These are phyloP conservation scores for Daedaleopsis nitida DNA, from an alignment of 768 basidiomycete species.

Conservation along the genomic window DNA sequence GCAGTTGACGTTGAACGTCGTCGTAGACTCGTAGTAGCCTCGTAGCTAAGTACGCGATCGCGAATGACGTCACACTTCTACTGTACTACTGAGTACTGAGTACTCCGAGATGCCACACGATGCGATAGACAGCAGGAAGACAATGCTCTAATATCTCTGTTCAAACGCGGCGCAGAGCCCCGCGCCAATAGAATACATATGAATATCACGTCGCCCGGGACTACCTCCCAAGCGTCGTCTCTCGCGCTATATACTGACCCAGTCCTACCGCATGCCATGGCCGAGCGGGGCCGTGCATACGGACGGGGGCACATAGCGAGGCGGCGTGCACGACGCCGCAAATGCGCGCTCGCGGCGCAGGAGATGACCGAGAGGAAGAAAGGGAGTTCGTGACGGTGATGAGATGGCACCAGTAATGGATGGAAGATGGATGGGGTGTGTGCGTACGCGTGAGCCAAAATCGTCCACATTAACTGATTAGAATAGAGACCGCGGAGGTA, in stretches of 20 bases:
- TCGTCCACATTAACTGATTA: constrained; percentile 7
- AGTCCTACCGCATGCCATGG: background rate
- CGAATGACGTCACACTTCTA: too few relatives aligned
- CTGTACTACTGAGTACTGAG: too few relatives aligned
- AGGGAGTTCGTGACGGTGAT: too few relatives aligned
- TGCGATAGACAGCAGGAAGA: too few relatives aligned
- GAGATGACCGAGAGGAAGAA: too few relatives aligned
- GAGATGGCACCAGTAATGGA: too few relatives aligned
- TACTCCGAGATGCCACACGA: too few relatives aligned
- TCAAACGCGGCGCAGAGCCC: too few relatives aligned
- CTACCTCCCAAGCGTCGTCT: constrained; percentile 4
- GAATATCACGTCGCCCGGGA: background rate
- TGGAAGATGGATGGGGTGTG: background rate
- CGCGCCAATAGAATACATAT: background rate
- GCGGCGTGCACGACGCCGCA: background rate
- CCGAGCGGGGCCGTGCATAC: background rate
- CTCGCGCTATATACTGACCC: background rate
- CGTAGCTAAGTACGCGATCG: too few relatives aligned
- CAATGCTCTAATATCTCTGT: too few relatives aligned
- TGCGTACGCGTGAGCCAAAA: background rate
- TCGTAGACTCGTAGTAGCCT: too few relatives aligned
- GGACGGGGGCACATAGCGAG: background rate
- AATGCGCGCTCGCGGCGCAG: background rate
- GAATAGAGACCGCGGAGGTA: background rate
- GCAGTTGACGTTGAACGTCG: too few relatives aligned